Conservation (phyloP, 352 stramenopile genomes). For the Phytopythium litorale region DNA sequence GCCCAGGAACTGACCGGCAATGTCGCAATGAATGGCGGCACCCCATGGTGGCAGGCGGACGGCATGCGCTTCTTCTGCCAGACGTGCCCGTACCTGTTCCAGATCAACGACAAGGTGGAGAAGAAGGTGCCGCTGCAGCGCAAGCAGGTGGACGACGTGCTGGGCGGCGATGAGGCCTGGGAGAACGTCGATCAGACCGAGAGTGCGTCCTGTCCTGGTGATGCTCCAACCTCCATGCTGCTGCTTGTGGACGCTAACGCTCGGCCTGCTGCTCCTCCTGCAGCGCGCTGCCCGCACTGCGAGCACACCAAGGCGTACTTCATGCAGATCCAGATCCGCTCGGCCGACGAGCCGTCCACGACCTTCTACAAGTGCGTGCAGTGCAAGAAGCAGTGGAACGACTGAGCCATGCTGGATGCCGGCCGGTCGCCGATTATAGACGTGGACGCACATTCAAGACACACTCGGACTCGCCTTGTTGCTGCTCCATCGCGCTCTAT, state of each 20-base stretch:
- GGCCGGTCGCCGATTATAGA: neutral
- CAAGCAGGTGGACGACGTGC: constrained; percentile 98
- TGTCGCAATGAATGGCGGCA: neutral
- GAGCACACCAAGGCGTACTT: constrained; percentile 98
- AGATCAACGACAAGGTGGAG: constrained; percentile 86
- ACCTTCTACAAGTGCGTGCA: constrained; percentile 99
- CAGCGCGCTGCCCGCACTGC: constrained; percentile 93
- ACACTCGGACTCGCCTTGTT: neutral
- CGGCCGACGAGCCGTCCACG: constrained; percentile 97
- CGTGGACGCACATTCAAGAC: neutral
- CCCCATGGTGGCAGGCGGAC: constrained; percentile 39
- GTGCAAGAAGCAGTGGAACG: constrained; percentile 97
- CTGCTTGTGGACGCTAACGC: neutral
- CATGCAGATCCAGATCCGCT: constrained; percentile 99
- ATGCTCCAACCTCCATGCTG: too few species aligned
- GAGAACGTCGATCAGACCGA: constrained; percentile 98
- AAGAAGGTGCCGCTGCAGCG: constrained; percentile 90
- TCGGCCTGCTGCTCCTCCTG: neutral
- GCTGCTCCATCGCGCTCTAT: neutral
- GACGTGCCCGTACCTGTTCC: constrained; percentile 87
- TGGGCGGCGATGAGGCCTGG: constrained; percentile 97
- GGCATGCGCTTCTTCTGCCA: constrained; percentile 90
- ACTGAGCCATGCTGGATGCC: constrained; percentile 31
- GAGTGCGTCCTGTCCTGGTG: constrained; percentile 35
- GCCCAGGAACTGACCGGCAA: neutral